phyloP scores from a whole-genome alignment of 495 filamentous ascomycete genomes.

The Penicillium dipodomyicola region DNA sequence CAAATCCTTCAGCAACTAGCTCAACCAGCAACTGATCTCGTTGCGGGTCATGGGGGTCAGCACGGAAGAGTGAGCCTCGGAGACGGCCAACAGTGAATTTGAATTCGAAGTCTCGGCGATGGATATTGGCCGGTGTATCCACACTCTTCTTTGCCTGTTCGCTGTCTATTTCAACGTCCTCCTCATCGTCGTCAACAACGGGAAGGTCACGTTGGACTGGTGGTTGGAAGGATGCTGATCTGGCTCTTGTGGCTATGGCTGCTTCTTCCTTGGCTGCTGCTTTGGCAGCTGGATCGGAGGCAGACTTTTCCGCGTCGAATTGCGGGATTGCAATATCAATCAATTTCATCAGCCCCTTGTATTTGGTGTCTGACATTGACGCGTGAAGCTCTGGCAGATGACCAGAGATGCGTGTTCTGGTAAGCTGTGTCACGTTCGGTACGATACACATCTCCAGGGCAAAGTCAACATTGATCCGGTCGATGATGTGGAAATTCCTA shows the following conservation, averaged over 20 bases:
- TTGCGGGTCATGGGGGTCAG: slow-evolving; percentile 73
- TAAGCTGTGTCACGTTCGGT: slow-evolving; percentile 90
- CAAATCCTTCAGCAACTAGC: slow-evolving; percentile 85
- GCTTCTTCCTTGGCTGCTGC: slow-evolving; percentile 31
- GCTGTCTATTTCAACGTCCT: slow-evolving; percentile 65
- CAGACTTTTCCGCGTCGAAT: slow-evolving; percentile 55
- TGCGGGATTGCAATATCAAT: slow-evolving; percentile 94
- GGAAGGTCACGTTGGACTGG: slow-evolving; percentile 68
- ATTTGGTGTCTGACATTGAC: slow-evolving; percentile 88
- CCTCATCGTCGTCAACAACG: slow-evolving; percentile 73
- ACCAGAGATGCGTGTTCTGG: slow-evolving; percentile 84
- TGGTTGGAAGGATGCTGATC: slow-evolving; percentile 63
- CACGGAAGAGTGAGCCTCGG: slow-evolving; percentile 84
- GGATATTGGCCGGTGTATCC: slow-evolving; percentile 58
- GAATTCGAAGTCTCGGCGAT: slow-evolving; percentile 89
- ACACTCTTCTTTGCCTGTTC: slow-evolving; percentile 61
- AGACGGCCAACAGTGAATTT: slow-evolving; percentile 92
- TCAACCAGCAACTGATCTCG: slow-evolving; percentile 84
- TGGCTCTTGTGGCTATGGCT: slow-evolving; percentile 39
- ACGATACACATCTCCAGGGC: slow-evolving; percentile 88
- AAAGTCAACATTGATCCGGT: slow-evolving; percentile 96
- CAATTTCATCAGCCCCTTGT: slow-evolving; percentile 92
- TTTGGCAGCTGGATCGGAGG: slow-evolving; percentile 22
- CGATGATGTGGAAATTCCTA: slow-evolving; percentile 83
- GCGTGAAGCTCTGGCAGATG: slow-evolving; percentile 91